Conservation (phyloP, 2,329 filamentous ascomycete genomes). For the Penicillium sp. region DNA sequence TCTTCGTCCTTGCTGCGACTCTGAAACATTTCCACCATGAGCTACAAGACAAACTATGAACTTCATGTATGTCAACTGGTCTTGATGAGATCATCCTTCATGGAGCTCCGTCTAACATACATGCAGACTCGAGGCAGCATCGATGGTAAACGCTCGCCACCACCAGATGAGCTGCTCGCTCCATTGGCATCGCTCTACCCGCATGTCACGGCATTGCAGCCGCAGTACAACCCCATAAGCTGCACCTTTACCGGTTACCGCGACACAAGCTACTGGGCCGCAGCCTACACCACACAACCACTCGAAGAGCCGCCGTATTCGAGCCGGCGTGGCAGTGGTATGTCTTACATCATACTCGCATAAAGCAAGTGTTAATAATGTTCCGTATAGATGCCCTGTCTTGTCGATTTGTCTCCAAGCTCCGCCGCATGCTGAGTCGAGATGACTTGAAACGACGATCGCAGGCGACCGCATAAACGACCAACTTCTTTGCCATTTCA, state of each 20-base stretch:
- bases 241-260: constrained; percentile 29
- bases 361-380: no score
- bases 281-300: constrained; percentile 27
- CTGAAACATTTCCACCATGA: constrained; percentile 18
- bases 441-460: constrained; percentile 28
- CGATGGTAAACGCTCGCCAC: constrained; percentile 25
- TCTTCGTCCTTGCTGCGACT: neutral
- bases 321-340: constrained; percentile 25
- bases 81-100: no score
- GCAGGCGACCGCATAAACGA: constrained; percentile 10
- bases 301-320: constrained; percentile 17
- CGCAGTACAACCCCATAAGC: constrained; percentile 27
- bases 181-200: constrained; percentile 34
- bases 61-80: constrained; percentile 36
- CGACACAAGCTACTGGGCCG: constrained; percentile 29
- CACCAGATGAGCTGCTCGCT: constrained; percentile 28
- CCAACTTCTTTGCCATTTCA: constrained; percentile 5
- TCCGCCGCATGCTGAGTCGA: constrained; percentile 30
- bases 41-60: constrained; percentile 39
- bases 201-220: constrained; percentile 35
- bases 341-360: constrained; percentile 9
- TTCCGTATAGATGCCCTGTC: constrained; percentile 21
- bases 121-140: constrained; percentile 26
- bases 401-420: constrained; percentile 29
- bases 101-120: no score